Conservation (phyloP, 2,329 filamentous ascomycete species). For the Metarhizium brunneum region DNA sequence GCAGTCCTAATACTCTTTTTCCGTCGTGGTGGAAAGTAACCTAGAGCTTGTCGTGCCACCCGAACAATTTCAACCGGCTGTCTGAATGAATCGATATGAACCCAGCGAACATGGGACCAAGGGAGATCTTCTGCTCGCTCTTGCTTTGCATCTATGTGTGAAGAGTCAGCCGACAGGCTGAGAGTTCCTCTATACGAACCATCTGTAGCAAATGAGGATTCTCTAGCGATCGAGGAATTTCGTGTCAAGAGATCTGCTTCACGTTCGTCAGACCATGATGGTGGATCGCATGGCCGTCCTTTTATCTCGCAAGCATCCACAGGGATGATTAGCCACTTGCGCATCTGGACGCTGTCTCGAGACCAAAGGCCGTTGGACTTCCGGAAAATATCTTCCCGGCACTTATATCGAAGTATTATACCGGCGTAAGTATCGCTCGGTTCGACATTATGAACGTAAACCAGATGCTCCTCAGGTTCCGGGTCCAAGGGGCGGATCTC, state of each 20-base stretch:
- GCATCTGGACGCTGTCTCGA: conserved; percentile 78
- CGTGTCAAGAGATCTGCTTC: conserved; percentile 42
- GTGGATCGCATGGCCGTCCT: conserved; percentile 56
- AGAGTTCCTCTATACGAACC: conserved; percentile 33
- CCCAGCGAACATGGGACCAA: conserved; percentile 88
- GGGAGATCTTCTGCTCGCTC: conserved; percentile 47
- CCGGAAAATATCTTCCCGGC: conserved; percentile 70
- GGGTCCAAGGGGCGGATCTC: conserved; percentile 43
- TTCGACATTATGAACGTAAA: conserved; percentile 82
- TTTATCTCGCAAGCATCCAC: conserved; percentile 84
- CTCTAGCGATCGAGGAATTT: conserved; percentile 29
- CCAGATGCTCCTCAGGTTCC: conserved; percentile 65
- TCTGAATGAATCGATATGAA: conserved; percentile 60
- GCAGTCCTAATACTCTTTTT: conserved; percentile 70
- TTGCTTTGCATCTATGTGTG: conserved; percentile 16
- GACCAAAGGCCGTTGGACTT: conserved; percentile 93
- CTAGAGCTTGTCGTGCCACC: conserved; percentile 68
- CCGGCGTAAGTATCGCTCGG: conserved; percentile 82
- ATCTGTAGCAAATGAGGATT: conserved; percentile 12
- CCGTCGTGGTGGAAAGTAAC: conserved; percentile 84
- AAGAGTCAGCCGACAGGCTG: conserved; percentile 20
- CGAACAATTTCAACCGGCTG: conserved; percentile 78
- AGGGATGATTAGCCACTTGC: conserved; percentile 73
- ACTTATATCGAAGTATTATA: conserved; percentile 83
- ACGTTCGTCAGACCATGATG: conserved; percentile 28